phyloP scores from a whole-genome alignment of 1,284 basidiomycete genomes.

The Tilletia caries region DNA sequence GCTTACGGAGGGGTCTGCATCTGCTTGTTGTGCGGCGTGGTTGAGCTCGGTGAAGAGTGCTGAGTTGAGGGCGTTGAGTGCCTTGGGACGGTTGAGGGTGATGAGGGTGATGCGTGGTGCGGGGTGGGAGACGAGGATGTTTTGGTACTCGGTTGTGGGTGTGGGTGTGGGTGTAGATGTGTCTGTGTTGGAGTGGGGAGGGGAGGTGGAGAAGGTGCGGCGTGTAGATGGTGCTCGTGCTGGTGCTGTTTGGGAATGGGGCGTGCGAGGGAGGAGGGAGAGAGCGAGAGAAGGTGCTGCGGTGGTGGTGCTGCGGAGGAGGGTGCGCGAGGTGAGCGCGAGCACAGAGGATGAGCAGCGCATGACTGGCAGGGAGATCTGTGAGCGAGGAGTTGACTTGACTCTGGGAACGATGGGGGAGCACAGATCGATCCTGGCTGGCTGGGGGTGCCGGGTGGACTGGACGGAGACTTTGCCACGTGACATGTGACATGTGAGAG shows the following conservation, averaged over 20 bases:
- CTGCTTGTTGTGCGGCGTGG: constrained; percentile 72
- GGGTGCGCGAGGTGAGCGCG: neutral
- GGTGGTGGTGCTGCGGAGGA: neutral
- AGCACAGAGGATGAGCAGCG: neutral
- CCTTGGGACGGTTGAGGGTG: constrained; percentile 92
- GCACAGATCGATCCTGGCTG: no score
- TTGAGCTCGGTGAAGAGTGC: constrained; percentile 66
- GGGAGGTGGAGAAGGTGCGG: neutral
- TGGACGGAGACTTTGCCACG: no score
- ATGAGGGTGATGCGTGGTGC: constrained; percentile 73
- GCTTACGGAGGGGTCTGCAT: constrained; percentile 57
- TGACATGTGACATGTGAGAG: no score
- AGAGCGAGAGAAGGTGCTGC: neutral
- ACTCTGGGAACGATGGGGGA: neutral
- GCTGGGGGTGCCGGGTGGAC: no score
- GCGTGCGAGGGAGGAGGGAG: neutral
- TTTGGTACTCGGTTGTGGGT: constrained; percentile 57
- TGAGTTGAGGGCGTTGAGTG: constrained; percentile 67
- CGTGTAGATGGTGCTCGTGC: neutral
- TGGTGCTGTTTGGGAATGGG: neutral
- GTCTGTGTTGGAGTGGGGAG: neutral
- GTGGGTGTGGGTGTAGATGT: constrained; percentile 19
- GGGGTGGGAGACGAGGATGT: constrained; percentile 73
- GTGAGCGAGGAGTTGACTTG: neutral
- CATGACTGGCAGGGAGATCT: neutral